Percentiles rank a stretch among this genome's conserved stretches.
These are phyloP conservation scores for Didymellaceae sp. DNA, from an alignment of 2,329 filamentous ascomycete species.

Conservation along the genomic window DNA sequence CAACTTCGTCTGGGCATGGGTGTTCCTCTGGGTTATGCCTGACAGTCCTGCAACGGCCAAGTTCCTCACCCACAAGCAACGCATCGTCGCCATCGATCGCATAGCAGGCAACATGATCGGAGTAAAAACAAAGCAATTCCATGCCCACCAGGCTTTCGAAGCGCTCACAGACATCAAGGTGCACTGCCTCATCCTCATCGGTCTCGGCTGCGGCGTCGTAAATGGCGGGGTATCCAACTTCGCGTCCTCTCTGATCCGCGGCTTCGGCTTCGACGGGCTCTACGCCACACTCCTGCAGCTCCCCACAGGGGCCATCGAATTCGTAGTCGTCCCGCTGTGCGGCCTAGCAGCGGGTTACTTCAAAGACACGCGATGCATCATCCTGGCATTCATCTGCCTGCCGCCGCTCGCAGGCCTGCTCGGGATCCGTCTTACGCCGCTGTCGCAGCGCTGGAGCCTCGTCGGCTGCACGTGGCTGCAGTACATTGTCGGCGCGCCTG, in stretches of 20 bases:
- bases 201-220: slow-evolving; percentile 54
- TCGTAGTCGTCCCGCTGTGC: slow-evolving; percentile 48
- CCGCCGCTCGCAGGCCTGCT: slow-evolving; percentile 59
- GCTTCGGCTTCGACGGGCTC: slow-evolving; percentile 52
- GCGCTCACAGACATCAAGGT: slow-evolving; percentile 50
- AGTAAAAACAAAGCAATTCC: slow-evolving; percentile 51
- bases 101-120: slow-evolving; percentile 52
- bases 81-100: slow-evolving; percentile 50
- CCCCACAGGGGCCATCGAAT: slow-evolving; percentile 54
- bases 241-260: slow-evolving; percentile 54
- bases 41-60: slow-evolving; percentile 46
- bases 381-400: slow-evolving; percentile 50
- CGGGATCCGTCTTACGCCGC: slow-evolving; percentile 57
- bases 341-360: slow-evolving; percentile 45
- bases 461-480: slow-evolving; percentile 63
- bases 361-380: slow-evolving; percentile 37
- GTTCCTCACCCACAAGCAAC: slow-evolving; percentile 49
- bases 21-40: slow-evolving; percentile 48
- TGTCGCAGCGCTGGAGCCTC: slow-evolving; percentile 56
- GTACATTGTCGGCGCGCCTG: slow-evolving; percentile 57
- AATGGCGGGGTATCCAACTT: slow-evolving; percentile 62
- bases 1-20: slow-evolving; percentile 46
- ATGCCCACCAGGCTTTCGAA: slow-evolving; percentile 49
- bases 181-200: slow-evolving; percentile 51
- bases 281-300: slow-evolving; percentile 53